These are phyloP conservation scores for Bisporella sp. DNA, from an alignment of 2,329 filamentous ascomycete species.

Conservation along the genomic window DNA sequence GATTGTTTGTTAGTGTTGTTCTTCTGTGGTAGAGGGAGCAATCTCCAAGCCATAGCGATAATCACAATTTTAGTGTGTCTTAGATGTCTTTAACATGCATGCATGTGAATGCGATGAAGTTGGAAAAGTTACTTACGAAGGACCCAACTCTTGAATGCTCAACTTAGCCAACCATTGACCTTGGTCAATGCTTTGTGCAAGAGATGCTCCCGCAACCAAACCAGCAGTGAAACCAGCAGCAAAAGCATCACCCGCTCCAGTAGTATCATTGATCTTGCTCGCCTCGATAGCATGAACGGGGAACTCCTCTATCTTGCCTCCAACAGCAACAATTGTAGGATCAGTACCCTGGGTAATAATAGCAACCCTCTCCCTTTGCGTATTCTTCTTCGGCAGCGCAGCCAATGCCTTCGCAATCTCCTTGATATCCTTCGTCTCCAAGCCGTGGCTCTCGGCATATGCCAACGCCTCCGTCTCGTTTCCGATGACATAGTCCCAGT, in stretches of 20 bases:
- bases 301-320: slow-evolving; percentile 69
- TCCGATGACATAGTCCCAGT: slow-evolving; percentile 94
- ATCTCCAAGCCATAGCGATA: background rate
- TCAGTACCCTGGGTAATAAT: slow-evolving; percentile 94
- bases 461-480: slow-evolving; percentile 93
- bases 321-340: slow-evolving; percentile 77
- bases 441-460: slow-evolving; percentile 75
- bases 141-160: slow-evolving; percentile 91
- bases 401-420: slow-evolving; percentile 83
- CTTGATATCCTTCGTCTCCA: slow-evolving; percentile 69
- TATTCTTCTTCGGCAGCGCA: slow-evolving; percentile 87
- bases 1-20: slow-evolving; percentile 17
- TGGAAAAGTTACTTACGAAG: slow-evolving; percentile 67
- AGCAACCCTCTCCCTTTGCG: slow-evolving; percentile 72
- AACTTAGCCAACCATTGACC: slow-evolving; percentile 94
- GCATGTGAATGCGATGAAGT: background rate
- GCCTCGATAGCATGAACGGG: slow-evolving; percentile 72
- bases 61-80: background rate
- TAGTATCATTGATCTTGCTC: slow-evolving; percentile 87
- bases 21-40: slow-evolving; percentile 3
- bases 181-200: slow-evolving; percentile 77
- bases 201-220: slow-evolving; percentile 73
- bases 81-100: background rate
- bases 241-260: slow-evolving; percentile 94
- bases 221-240: slow-evolving; percentile 91